Percentiles rank a stretch among this genome's conserved stretches.
Evolutionary conservation across 768 basidiomycete species (phyloP).

Genomic region (Arthromyces matolae): DNA sequence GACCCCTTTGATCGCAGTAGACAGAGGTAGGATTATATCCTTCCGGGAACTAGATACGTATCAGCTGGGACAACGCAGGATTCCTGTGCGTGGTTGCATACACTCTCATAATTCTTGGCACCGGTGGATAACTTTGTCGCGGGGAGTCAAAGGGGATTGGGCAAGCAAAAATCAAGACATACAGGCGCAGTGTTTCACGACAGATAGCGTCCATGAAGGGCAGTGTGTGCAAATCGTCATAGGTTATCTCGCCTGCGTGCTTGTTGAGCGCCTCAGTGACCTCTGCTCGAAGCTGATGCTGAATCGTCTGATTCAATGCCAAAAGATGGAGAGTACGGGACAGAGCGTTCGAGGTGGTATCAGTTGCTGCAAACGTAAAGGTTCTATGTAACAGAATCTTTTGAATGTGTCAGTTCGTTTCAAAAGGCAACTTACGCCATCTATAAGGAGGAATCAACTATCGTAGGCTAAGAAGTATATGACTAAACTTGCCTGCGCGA

Average conservation of each 20-base stretch:
- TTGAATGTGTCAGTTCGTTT: no score
- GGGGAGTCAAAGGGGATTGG: not conserved
- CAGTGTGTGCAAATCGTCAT: conserved; percentile 18
- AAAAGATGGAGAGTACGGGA: conserved; percentile 26
- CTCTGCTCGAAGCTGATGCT: conserved; percentile 35
- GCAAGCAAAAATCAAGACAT: conserved; percentile 6
- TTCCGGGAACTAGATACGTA: conserved; percentile 21
- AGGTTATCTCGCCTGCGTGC: conserved; percentile 13
- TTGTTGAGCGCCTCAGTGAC: conserved; percentile 24
- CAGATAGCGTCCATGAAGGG: conserved; percentile 24
- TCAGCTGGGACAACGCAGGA: conserved; percentile 11
- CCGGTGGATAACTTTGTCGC: conserved; percentile 14
- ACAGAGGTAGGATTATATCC: conserved; percentile 32
- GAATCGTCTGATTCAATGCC: conserved; percentile 14
- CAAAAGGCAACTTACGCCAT: conserved; percentile 18
- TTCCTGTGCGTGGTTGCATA: conserved; percentile 1
- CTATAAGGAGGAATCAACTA: not conserved
- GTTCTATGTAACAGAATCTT: conserved; percentile 11
- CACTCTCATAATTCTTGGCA: conserved; percentile 19
- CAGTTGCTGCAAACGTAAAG: conserved; percentile 29
- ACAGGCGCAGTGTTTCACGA: conserved; percentile 21
- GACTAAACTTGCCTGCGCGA: conserved; percentile 20
- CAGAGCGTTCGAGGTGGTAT: conserved; percentile 31
- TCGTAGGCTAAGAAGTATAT: not conserved
- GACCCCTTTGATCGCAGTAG: conserved; percentile 24